Conservation (phyloP, 768 basidiomycete species). For the Mycena leptocephala region DNA sequence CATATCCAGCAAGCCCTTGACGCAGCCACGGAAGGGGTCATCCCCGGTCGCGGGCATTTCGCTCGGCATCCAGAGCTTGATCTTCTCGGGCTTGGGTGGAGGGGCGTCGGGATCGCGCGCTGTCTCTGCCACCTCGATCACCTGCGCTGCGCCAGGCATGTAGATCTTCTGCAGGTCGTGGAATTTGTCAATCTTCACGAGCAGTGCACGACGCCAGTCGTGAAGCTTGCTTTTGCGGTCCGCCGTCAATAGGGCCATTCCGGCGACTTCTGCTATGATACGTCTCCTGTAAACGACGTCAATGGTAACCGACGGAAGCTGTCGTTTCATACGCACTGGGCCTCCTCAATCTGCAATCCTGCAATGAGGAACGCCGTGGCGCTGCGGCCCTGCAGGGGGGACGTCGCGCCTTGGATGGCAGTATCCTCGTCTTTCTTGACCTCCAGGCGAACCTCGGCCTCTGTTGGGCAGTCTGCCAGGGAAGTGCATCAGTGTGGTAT, state of each 20-base stretch:
- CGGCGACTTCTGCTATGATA: not conserved
- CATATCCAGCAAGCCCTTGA: not conserved
- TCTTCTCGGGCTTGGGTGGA: conserved; percentile 16
- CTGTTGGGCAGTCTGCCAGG: not conserved
- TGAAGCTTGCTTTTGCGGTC: conserved; percentile 11
- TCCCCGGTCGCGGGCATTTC: not conserved
- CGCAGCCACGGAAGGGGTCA: not conserved
- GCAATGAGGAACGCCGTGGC: conserved; percentile 11
- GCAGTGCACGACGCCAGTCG: conserved; percentile 18
- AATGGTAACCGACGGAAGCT: too few species aligned
- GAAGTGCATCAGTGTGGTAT: not conserved
- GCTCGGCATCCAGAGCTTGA: conserved; percentile 22
- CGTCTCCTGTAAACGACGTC: not conserved
- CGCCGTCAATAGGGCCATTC: not conserved
- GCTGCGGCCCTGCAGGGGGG: not conserved
- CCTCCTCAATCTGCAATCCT: conserved; percentile 27
- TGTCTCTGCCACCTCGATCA: conserved; percentile 4
- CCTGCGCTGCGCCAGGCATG: conserved; percentile 22
- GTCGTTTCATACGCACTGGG: conserved; percentile 14
- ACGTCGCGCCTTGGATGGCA: not conserved
- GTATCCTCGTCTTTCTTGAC: not conserved
- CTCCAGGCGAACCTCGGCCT: not conserved
- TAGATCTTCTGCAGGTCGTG: not conserved
- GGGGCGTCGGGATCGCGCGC: not conserved
- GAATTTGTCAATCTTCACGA: conserved; percentile 18